A percentile compares a stretch with the other conserved stretches of the same genome.
phyloP scores from a whole-genome alignment of 345 rosid genomes.

The Eutrema japonicum region DNA sequence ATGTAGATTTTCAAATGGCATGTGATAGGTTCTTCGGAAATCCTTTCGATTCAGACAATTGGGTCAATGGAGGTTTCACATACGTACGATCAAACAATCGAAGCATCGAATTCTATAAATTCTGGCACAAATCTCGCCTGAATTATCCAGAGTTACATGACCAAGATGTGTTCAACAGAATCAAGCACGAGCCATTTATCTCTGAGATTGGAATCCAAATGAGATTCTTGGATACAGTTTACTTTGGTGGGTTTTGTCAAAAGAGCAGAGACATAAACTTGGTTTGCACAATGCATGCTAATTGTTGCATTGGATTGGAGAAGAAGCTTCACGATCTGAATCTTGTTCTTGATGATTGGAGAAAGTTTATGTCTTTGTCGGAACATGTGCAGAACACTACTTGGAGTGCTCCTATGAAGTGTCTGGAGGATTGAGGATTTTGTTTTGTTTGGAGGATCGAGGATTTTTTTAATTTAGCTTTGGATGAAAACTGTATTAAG shows the following conservation, averaged over 20 bases:
- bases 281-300: conserved; percentile 86
- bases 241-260: conserved; percentile 80
- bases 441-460: conserved; percentile 44
- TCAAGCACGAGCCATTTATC: conserved; percentile 53
- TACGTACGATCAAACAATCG: conserved; percentile 59
- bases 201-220: conserved; percentile 49
- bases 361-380: conserved; percentile 45
- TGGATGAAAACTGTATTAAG: background rate
- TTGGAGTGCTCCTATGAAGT: conserved; percentile 71
- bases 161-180: conserved; percentile 77
- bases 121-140: conserved; percentile 63
- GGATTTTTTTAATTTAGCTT: background rate
- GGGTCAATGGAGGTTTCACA: conserved; percentile 78
- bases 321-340: conserved; percentile 63
- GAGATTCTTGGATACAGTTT: conserved; percentile 68
- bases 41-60: conserved; percentile 47
- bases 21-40: conserved; percentile 61
- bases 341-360: conserved; percentile 70
- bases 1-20: conserved; percentile 85
- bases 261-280: conserved; percentile 56
- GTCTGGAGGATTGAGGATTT: conserved; percentile 41
- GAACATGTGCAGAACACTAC: conserved; percentile 34
- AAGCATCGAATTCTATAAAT: conserved; percentile 63
- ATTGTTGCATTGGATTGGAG: conserved; percentile 73
- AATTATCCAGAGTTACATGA: conserved; percentile 62